phyloP scores from a whole-genome alignment of 2,329 filamentous ascomycete species.

The Daldinia eschscholtzii region DNA sequence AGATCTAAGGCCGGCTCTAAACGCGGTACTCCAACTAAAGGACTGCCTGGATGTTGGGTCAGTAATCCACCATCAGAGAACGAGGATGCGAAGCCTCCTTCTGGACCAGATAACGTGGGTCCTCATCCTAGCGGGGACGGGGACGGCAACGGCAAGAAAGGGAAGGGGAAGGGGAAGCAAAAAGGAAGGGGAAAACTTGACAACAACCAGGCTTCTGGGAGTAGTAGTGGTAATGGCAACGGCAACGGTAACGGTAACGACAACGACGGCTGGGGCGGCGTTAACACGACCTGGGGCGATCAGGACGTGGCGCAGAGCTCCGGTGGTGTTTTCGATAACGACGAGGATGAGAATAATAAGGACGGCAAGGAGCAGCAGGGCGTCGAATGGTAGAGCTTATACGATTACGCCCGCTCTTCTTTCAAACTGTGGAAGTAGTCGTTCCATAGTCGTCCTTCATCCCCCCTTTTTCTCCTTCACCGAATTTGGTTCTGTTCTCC shows the following conservation, averaged over 20 bases:
- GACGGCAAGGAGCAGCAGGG: not conserved
- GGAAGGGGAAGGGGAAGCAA: slow-evolving; percentile 2
- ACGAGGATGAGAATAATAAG: slow-evolving; percentile 21
- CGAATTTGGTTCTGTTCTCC: not conserved
- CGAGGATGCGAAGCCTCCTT: not conserved
- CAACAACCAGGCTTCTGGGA: not conserved
- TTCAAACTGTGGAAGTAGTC: slow-evolving; percentile 2
- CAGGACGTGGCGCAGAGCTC: slow-evolving; percentile 44
- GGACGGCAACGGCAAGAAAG: slow-evolving; percentile 30
- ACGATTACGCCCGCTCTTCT: slow-evolving; percentile 7
- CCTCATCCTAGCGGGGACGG: slow-evolving; percentile 8
- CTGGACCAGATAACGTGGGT: not conserved
- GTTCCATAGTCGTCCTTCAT: slow-evolving; percentile 1
- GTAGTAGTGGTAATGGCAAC: not conserved
- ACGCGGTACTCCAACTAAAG: slow-evolving; percentile 1
- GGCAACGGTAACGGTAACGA: not conserved
- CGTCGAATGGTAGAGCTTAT: slow-evolving; percentile 24
- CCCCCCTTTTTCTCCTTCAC: too few species aligned
- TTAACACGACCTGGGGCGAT: slow-evolving; percentile 39
- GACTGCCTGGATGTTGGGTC: slow-evolving; percentile 4
- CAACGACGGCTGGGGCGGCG: not conserved
- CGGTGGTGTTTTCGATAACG: slow-evolving; percentile 45
- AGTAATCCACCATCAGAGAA: slow-evolving; percentile 12
- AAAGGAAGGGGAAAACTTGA: not conserved
- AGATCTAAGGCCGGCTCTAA: slow-evolving; percentile 16